Conservation (phyloP, 257 asterid species). For the Eustoma russellianum region DNA sequence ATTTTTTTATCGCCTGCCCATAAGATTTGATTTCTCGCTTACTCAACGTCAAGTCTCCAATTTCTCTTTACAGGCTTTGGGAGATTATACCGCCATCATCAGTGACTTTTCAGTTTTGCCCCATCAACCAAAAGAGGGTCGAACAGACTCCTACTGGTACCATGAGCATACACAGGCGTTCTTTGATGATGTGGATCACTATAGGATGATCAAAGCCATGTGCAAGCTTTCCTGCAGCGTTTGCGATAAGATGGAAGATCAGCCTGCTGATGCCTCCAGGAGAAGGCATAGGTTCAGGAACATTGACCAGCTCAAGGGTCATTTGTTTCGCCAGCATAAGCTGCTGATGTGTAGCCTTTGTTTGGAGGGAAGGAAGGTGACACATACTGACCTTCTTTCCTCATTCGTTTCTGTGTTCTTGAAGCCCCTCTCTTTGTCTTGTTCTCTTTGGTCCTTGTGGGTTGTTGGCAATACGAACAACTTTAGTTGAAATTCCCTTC, state of each 20-base stretch:
- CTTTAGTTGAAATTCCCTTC: too few species aligned
- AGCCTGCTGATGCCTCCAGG: constrained; percentile 37
- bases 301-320: constrained; percentile 88
- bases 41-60: not conserved
- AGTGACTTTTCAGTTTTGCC: constrained; percentile 61
- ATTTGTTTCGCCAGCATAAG: constrained; percentile 73
- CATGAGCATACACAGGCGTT: constrained; percentile 89
- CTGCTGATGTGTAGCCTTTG: constrained; percentile 89
- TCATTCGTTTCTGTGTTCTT: too few species aligned
- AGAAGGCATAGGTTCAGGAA: constrained; percentile 49
- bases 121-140: constrained; percentile 70
- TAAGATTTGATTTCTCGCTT: not conserved
- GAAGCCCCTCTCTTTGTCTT: too few species aligned
- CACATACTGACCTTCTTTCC: too few species aligned
- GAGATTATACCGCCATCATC: constrained; percentile 66
- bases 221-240: constrained; percentile 91
- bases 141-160: constrained; percentile 68
- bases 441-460: too few species aligned
- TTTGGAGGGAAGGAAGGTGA: constrained; percentile 94
- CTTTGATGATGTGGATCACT: constrained; percentile 86
- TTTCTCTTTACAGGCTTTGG: constrained; percentile 48
- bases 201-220: constrained; percentile 95
- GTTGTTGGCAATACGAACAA: too few species aligned
- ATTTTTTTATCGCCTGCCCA: too few species aligned
- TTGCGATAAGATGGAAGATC: constrained; percentile 63